Evolutionary conservation across 176 grass and related monocot species (phyloP).

Genomic region (Olyra latifolia): DNA sequence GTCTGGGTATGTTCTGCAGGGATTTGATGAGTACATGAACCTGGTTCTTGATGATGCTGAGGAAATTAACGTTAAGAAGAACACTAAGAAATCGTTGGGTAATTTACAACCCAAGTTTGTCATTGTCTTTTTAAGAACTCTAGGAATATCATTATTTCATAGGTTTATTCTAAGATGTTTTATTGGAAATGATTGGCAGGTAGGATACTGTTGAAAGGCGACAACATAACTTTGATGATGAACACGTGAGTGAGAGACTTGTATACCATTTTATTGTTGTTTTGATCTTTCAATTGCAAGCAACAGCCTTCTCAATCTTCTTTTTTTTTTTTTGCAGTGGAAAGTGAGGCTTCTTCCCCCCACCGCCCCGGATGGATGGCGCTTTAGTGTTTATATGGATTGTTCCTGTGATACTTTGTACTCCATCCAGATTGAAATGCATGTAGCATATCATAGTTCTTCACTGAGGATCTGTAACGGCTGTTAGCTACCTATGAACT

Average conservation of each 20-base stretch:
- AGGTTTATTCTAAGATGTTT: background rate
- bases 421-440: conserved; percentile 22
- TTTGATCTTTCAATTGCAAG: background rate
- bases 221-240: conserved; percentile 99
- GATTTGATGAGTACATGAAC: conserved; percentile 99
- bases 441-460: conserved; percentile 24
- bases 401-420: conserved; percentile 8
- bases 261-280: background rate
- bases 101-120: background rate
- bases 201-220: conserved; percentile 90
- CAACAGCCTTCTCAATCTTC: background rate
- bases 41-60: conserved; percentile 95
- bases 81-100: conserved; percentile 74
- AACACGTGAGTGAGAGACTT: conserved; percentile 51
- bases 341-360: conserved; percentile 20
- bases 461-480: background rate
- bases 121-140: background rate
- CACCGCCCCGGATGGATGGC: background rate
- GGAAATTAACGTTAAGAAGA: conserved; percentile 86
- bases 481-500: conserved; percentile 23
- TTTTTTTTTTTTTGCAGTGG: conserved; percentile 30
- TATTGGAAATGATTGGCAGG: conserved; percentile 46
- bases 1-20: conserved; percentile 42
- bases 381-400: background rate
- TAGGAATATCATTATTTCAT: background rate